phyloP scores from a whole-genome alignment of 1,139 yeast species.

The Suhomyces coccinellae region DNA sequence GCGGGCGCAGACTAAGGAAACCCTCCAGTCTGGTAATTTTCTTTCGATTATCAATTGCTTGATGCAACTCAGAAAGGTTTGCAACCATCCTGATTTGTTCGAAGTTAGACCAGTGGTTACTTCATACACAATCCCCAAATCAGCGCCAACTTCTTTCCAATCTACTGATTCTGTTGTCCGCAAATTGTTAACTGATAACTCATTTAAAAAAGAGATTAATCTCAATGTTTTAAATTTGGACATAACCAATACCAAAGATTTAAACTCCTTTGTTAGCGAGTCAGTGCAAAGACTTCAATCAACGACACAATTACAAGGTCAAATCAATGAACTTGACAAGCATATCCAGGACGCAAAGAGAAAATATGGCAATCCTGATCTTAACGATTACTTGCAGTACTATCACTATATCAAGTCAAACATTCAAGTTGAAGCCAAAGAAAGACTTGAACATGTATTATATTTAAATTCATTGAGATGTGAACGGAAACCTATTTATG shows the following conservation, averaged over 20 bases:
- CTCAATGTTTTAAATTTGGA: constrained; percentile 62
- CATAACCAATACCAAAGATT: constrained; percentile 49
- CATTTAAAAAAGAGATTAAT: constrained; percentile 39
- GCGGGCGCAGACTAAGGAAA: constrained; percentile 91
- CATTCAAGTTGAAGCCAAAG: constrained; percentile 52
- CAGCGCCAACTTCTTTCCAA: constrained; percentile 57
- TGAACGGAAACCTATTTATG: constrained; percentile 56
- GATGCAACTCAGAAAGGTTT: constrained; percentile 96
- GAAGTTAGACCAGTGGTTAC: constrained; percentile 95
- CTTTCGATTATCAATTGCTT: constrained; percentile 93
- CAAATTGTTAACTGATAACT: constrained; percentile 32
- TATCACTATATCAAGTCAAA: constrained; percentile 55
- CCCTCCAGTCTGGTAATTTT: constrained; percentile 92
- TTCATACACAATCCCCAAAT: constrained; percentile 71
- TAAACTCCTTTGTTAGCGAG: constrained; percentile 50
- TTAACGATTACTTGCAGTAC: constrained; percentile 57
- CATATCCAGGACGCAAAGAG: constrained; percentile 31
- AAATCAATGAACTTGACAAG: constrained; percentile 40
- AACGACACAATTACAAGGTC: constrained; percentile 42
- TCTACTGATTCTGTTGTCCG: constrained; percentile 45
- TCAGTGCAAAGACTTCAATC: constrained; percentile 51
- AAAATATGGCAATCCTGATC: constrained; percentile 37
- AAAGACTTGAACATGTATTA: constrained; percentile 53
- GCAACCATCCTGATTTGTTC: constrained; percentile 96
- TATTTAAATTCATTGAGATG: constrained; percentile 70